Conservation (phyloP, 2,329 filamentous ascomycete genomes). For the Huntiella decipiens region DNA sequence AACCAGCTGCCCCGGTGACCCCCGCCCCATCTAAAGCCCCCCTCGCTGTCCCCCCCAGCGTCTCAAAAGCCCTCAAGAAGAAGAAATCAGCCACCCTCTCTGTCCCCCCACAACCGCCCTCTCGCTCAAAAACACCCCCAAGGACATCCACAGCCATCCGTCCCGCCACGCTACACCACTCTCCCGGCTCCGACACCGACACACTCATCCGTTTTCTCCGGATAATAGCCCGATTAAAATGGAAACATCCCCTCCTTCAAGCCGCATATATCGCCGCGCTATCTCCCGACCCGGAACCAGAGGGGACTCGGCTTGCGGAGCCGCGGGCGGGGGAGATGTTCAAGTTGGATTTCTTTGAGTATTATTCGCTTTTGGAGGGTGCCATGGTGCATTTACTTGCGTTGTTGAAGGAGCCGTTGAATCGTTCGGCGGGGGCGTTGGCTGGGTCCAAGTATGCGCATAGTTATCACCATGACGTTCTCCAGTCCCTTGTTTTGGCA, state of each 20-base stretch:
- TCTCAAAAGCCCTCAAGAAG: background rate
- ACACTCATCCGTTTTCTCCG: slow-evolving; percentile 12
- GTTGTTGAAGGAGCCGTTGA: slow-evolving; percentile 39
- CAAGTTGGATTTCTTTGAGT: slow-evolving; percentile 62
- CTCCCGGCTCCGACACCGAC: slow-evolving; percentile 2
- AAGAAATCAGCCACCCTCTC: background rate
- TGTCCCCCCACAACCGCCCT: background rate
- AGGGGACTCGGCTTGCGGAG: slow-evolving; percentile 16
- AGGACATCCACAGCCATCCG: background rate
- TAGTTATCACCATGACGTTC: slow-evolving; percentile 50
- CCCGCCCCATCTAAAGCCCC: too few species aligned
- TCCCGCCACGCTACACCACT: background rate
- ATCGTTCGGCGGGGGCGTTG: background rate
- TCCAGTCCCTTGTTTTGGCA: slow-evolving; percentile 38
- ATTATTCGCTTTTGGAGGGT: slow-evolving; percentile 53
- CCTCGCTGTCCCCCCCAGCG: too few species aligned
- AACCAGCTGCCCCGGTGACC: too few species aligned
- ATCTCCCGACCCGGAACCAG: slow-evolving; percentile 12
- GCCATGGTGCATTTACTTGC: slow-evolving; percentile 48
- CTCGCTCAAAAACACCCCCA: background rate
- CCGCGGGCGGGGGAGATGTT: slow-evolving; percentile 43
- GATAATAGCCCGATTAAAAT: slow-evolving; percentile 30
- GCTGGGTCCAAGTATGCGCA: slow-evolving; percentile 19
- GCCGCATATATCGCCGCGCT: slow-evolving; percentile 34
- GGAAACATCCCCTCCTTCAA: slow-evolving; percentile 44